Evolutionary conservation across 2,329 filamentous ascomycete species (phyloP), one percentile per base, ranked within the genome.

Genomic region (Aphanocladium album): DNA sequence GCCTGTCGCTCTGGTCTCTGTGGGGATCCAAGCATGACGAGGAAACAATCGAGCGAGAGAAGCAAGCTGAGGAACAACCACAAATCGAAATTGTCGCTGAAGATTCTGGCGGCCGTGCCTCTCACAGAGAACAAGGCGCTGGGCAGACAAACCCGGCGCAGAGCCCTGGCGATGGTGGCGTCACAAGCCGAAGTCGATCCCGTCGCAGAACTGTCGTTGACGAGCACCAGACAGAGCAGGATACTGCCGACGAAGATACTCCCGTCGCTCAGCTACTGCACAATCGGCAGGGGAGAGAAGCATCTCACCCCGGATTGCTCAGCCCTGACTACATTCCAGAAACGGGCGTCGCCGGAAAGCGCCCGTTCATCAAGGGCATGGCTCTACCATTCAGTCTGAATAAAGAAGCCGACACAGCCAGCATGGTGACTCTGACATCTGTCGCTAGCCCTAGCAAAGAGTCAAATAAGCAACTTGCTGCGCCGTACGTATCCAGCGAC

Each of bases 1-100:
- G 89, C 8, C 79, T 97, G 72, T 85, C 87, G 2, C 77, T 97
- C 65, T 98, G 93, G 93, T 89, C 87, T 54, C 79, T 88, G 1
- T 96, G 92, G 89, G 92, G 91, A 16, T 93, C 89, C 50, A 96
- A 90, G 71, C 91, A 97, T 69, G 95, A 98, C 70, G 84, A 93
- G 72, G 81, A 81, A 63, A 89, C 89, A 0, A 80, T 96, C 3
- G 76, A 79, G 51, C 77, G 84, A 3, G 84, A 87, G 70, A 72
- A 82, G 57, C 79, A 80, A 64, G 80, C 80, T 1, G 78, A 80
- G 2, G 73, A 74, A 61, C 67, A 72, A 27, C 67, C 70, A 2
- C 69, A 69, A 19, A 61, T 65, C 1, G 65, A 68, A 27, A 65
- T 69, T 47, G 75, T 76, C 1, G 76, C 72, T 5, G 70, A 68